Base-by-base conservation (phyloP, 2,329 filamentous ascomycete genomes). In the Cercospora sp. region DNA sequence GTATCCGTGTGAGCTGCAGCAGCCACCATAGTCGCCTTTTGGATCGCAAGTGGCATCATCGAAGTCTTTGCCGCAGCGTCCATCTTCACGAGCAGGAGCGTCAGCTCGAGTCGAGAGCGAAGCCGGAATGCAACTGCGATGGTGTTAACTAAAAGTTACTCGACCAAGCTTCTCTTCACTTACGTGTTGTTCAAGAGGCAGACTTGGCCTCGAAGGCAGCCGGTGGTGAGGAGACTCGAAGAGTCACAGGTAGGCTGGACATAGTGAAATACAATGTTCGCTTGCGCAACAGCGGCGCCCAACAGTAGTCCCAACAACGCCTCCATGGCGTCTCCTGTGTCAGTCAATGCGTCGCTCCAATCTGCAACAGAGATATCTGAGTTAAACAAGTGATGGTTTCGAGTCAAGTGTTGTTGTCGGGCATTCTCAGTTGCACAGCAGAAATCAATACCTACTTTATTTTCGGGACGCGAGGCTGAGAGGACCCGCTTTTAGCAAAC, bases 191-290 rank as follows among this genome's bases (percentile, higher is more conserved):
- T 68, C 20, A 75, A 65, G 10, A 74, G 74, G 72, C 78, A 81
- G 63, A 78, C 69, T 71, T 81, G 77, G 55, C 80, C 79, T 61
- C 75, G 77, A 60, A 81, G 72, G 68, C 81, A 83, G 20, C 66
- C 69, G 12, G 63, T 64, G 60, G 74, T 31, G 59, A 72, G n/a
- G 45, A 72, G 1, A 7, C 72, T 33, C 28, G 66, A 69, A 65
- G 72, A 72, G 63, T 81, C 74, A 74, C 83, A 85, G 3, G 67
- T 78, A 23, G 84, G 80, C 60, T 82, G 79, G 8, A 83, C 80
- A 77, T 80, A 81, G 42, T 76, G 74, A 74, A 85, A 84, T 68
- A 82, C 80, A 74, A 85, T 85, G 73, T 85, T 85, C 64, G 82
- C 83, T 5, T 48, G 36, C 8, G 28, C 36, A 62, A 20, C n/a